Percentiles rank a stretch among this genome's conserved stretches.
Evolutionary conservation across 2,329 filamentous ascomycete genomes (phyloP).

Genomic region (Phyllosticta citrichinensis): DNA sequence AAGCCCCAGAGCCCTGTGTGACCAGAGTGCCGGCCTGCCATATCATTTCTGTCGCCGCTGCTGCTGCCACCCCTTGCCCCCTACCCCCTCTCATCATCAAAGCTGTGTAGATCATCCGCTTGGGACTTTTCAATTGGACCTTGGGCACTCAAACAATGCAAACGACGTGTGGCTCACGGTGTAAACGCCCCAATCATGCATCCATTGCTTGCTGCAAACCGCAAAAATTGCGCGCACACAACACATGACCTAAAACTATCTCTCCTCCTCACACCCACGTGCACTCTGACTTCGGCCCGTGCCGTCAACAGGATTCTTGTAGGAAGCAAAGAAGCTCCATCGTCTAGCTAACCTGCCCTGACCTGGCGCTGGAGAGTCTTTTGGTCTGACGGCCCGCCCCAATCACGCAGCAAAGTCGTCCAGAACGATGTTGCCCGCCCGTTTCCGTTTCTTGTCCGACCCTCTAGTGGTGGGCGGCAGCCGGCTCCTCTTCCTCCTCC

Average conservation of each 20-base stretch:
- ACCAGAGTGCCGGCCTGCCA: background rate
- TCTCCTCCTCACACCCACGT: background rate
- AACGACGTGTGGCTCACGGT: background rate
- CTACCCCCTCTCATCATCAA: background rate
- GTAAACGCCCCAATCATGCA: background rate
- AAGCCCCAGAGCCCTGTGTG: background rate
- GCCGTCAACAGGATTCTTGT: background rate
- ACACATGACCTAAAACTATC: background rate
- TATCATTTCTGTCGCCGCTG: background rate
- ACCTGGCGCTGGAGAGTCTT: background rate
- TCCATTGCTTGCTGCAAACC: background rate
- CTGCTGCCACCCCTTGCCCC: background rate
- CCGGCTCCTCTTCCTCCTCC: slow-evolving; percentile 52
- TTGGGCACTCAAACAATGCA: background rate
- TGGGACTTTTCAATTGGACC: background rate
- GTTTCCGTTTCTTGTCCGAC: background rate
- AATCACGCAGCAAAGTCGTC: background rate
- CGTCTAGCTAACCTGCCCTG: background rate
- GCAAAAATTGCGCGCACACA: background rate
- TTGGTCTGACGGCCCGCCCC: background rate
- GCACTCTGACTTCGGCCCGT: background rate
- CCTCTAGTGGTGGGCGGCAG: slow-evolving; percentile 22
- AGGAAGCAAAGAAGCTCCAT: background rate
- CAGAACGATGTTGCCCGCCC: background rate
- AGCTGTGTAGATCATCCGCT: background rate